phyloP scores from a whole-genome alignment of 2,329 filamentous ascomycete genomes.

The Colletotrichum eleusines region DNA sequence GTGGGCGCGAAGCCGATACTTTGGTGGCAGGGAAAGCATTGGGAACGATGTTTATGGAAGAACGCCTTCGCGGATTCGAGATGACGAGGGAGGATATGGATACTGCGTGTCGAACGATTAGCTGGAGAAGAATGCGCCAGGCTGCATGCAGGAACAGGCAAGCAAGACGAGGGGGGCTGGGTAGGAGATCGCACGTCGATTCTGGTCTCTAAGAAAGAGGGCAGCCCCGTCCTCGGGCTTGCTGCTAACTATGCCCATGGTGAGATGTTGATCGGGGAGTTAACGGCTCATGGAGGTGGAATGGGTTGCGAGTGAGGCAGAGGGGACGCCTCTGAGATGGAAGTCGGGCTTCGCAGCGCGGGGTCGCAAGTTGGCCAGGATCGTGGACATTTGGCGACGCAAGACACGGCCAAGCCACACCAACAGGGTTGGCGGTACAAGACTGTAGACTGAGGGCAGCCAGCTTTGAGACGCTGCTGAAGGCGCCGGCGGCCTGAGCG shows the following conservation, averaged over 20 bases:
- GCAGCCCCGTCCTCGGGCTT: constrained; percentile 84
- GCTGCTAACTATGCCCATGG: constrained; percentile 94
- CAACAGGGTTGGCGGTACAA: constrained; percentile 34
- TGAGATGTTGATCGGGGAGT: constrained; percentile 50
- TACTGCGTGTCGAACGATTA: constrained; percentile 67
- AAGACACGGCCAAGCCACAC: constrained; percentile 40
- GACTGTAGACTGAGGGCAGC: constrained; percentile 32
- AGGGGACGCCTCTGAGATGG: constrained; percentile 23
- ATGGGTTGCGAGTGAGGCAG: constrained; percentile 16
- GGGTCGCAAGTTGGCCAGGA: constrained; percentile 40
- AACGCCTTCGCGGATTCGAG: constrained; percentile 82
- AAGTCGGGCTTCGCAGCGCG: constrained; percentile 39
- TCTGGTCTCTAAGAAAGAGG: constrained; percentile 91
- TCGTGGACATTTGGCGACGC: constrained; percentile 42
- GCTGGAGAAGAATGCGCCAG: constrained; percentile 41
- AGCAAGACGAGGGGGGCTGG: constrained; percentile 40
- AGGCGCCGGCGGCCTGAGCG: constrained; percentile 29
- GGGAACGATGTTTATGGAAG: constrained; percentile 81
- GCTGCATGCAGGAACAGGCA: constrained; percentile 40
- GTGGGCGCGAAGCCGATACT: constrained; percentile 78
- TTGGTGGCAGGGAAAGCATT: constrained; percentile 89
- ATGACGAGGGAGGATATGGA: constrained; percentile 87
- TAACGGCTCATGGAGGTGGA: constrained; percentile 36
- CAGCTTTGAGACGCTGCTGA: constrained; percentile 32
- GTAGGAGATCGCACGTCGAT: constrained; percentile 75